Evolutionary conservation across 2,329 filamentous ascomycete species (phyloP).

Genomic region (Scytalidium sp.): DNA sequence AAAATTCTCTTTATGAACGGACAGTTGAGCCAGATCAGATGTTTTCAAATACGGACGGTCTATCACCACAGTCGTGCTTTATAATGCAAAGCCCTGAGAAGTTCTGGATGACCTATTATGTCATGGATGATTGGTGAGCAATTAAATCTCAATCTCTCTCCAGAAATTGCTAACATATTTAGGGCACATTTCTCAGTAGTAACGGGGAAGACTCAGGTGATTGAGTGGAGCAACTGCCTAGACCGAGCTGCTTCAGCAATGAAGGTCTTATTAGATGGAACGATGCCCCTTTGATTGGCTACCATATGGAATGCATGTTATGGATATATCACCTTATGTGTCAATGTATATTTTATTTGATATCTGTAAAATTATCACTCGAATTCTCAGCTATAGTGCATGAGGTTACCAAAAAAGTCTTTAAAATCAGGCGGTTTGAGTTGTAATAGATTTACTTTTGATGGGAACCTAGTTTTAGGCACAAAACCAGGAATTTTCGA

Average conservation of each 20-base stretch:
- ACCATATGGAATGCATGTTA: too few relatives aligned
- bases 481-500: too few relatives aligned
- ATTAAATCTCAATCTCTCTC: not conserved
- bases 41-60: conserved; percentile 1
- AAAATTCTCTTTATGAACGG: not conserved
- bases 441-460: too few relatives aligned
- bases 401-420: too few relatives aligned
- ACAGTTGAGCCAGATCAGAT: not conserved
- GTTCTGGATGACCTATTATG: conserved; percentile 5
- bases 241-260: not conserved
- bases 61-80: conserved; percentile 1
- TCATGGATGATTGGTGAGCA: conserved; percentile 1
- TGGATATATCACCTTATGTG: too few relatives aligned
- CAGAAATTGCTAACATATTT: not conserved
- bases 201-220: not conserved
- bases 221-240: not conserved
- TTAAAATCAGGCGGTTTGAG: too few relatives aligned
- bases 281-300: too few relatives aligned
- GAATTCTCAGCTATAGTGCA: too few relatives aligned
- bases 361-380: too few relatives aligned
- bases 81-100: conserved; percentile 2
- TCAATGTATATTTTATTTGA: too few relatives aligned
- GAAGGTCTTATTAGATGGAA: not conserved
- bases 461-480: too few relatives aligned
- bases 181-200: conserved; percentile 2